Base-by-base conservation (phyloP, 805 yeast species). In the Metschnikowia drakensbergensis region DNA sequence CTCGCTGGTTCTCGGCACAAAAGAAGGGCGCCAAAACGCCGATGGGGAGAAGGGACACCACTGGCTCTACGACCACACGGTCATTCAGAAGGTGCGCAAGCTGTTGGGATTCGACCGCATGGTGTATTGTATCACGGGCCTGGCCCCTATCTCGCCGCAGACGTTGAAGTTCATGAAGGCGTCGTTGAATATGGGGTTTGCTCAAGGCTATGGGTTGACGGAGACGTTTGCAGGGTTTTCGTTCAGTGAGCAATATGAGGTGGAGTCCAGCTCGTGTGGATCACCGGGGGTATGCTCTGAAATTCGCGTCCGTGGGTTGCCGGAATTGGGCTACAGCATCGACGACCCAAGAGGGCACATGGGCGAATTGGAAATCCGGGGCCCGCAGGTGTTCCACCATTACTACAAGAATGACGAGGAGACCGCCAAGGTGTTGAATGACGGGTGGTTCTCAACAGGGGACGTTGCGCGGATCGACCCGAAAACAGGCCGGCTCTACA, bases 141-240 rank as follows among this genome's bases (percentile, higher is more conserved):
- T 88, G 30, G 90, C 92, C 3, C 92, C 94, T 26, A 73, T 86
- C 53, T 72, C 86, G 30, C 74, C 77, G 13, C 82, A 77, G 37
- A 82, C 89, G 1, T 71, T 84, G 37, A 67, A 69, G 49, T 85
- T 83, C 61, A 64, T 86, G 57, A 77, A 81, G 58, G 82, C 82
- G n/a, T 73, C 82, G 1, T 72, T 86, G 46, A 80, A 78, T 52
- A 63, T 79, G 48, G 80, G 78, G 69, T 76, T 79, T 51, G 52
- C 66, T 9, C 90, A 85, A 66, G 94, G 92, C n/a, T 86, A 84
- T 63, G 92, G 91, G 3, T 72, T 82, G 35, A 81, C 87, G 5
- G 89, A 83, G 62, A 72, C 83, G 11, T 77, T 82, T 58, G 86
- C 85, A 1, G 84, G 83, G 3, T 59, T 76, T 45, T 64, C 72